Conservation (phyloP, 192 early-diverging fungal genomes). For the Gonapodya prolifera region DNA sequence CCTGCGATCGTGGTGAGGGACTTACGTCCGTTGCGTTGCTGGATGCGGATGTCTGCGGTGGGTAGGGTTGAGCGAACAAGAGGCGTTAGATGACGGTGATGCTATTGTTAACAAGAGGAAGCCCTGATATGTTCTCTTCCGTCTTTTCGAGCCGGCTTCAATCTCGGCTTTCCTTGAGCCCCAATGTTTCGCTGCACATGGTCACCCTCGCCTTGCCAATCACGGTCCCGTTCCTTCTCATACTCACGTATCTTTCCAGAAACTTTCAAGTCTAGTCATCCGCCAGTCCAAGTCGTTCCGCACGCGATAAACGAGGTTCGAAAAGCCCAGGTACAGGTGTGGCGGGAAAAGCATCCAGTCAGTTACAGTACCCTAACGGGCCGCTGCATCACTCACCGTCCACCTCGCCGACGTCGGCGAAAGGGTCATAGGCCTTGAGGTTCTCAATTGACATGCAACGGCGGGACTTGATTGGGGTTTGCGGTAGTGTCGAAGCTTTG, state of each 20-base stretch:
- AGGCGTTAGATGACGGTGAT: too few relatives aligned
- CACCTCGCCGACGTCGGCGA: background rate
- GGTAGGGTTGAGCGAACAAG: too few relatives aligned
- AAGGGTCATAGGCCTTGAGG: background rate
- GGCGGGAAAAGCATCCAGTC: too few relatives aligned
- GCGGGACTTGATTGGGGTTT: background rate
- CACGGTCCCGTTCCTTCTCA: too few relatives aligned
- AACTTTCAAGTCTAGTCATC: background rate
- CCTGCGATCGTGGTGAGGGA: conserved; percentile 93
- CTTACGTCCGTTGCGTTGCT: conserved; percentile 94
- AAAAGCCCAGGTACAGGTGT: too few relatives aligned
- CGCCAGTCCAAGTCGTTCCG: background rate
- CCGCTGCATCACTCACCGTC: background rate
- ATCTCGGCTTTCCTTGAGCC: too few relatives aligned
- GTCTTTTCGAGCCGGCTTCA: too few relatives aligned
- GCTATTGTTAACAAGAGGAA: too few relatives aligned
- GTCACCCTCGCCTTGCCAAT: too few relatives aligned
- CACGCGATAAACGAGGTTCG: background rate
- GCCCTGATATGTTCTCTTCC: too few relatives aligned
- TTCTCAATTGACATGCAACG: conserved; percentile 1
- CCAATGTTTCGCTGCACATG: too few relatives aligned
- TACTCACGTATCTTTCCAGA: background rate
- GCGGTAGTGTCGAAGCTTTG: background rate
- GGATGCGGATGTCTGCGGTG: conserved; percentile 83
- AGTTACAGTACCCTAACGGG: background rate